Base-by-base conservation (phyloP, 805 yeast species). In the Kodamaea fukazawae region DNA sequence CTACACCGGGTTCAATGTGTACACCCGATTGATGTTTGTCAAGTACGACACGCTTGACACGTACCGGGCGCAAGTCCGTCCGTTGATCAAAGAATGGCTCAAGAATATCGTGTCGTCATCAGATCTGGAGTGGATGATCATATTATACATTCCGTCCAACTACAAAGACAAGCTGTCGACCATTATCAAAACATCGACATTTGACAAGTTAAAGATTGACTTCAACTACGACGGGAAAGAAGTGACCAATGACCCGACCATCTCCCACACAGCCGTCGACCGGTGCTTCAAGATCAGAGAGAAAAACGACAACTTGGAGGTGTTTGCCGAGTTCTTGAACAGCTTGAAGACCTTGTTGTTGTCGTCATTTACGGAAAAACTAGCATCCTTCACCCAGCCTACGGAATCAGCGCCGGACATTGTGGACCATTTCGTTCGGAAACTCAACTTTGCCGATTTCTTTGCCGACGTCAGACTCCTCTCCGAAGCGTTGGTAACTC, bases 11-110 rank as follows among this genome's bases (percentile, higher is more conserved):
- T 47, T 41, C 23, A 61, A 71, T 4, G 79, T 85, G 1, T 79
- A 83, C 48, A 65, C 86, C 33, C 73, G 83, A 47, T 54, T 89
- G 14, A 80, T 91, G 67, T 75, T 90, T 41, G 71, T 91, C 6
- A 74, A 74, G 40, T 76, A 83, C 44, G 79, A 77, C 4, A 77
- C 76, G 32, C 58, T 83, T 13, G 98, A 91, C 11, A 77, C 77
- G 1, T 91, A 91, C 58, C 70, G 95, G 44, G 60, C 83, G 0
- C 86, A 83, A 51, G 88, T 85, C 1, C 74, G 99, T 29, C 96
- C 95, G 1, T 65, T 88, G 48, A 78, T 90, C 15, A 74, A 72
- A 34, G 93, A 84, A 48, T 93, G 99, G 98, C 65, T 86, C 17
- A 67, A 73, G 32, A 53, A 67, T 29, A 47, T 61, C 31, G 65